Evolutionary conservation across 2,329 filamentous ascomycete genomes (phyloP), one percentile per base, ranked within the genome.

Genomic region (Ophiostoma himal-ulmi): DNA sequence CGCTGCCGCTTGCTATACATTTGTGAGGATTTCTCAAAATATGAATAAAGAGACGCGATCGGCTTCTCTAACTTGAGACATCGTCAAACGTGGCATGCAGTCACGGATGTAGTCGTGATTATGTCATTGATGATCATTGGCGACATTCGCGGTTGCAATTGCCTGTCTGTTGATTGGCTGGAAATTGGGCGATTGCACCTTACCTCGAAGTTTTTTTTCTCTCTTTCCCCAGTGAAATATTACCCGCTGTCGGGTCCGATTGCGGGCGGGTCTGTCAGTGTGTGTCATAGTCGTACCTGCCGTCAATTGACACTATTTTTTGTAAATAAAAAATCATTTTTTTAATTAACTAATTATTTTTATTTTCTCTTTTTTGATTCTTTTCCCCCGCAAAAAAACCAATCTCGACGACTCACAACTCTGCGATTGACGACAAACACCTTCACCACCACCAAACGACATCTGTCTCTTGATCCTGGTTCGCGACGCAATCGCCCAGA

Each of bases 111-210:
- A 57, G 52, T 11, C 3, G 4, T 57, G 52, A 57, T 57, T 57
- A 57, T 57, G 52, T 57, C 52, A 57, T 57, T 44, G 52, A 10
- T 57, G 22, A 22, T 57, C 10, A 11, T 17, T 48, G 44, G 44
- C 14, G 3, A 5, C 4, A 26, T 57, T 20, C n/a, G n/a, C 34
- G 22, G 41, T 69, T 70, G 70, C 69, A 73, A 73, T 72, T 74
- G 68, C 34, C 37, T 20, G 69, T 6, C 2, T 34, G 36, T 54
- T 74, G 73, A 74, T 74, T 74, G 74, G 74, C 68, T 60, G 62
- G 48, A 36, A 67, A 69, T 54, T 60, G 37, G 20, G 22, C 52
- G 52, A 57, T 57, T 22, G 52, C 52, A 26, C 52, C 52, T 57
- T 57, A n/a, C 52, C n/a, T 57, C n/a, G 14, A 20, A 37, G 20